These are phyloP conservation scores for Meyerozyma guilliermondii DNA, from an alignment of 1,139 yeast species.

Conservation along the genomic window DNA sequence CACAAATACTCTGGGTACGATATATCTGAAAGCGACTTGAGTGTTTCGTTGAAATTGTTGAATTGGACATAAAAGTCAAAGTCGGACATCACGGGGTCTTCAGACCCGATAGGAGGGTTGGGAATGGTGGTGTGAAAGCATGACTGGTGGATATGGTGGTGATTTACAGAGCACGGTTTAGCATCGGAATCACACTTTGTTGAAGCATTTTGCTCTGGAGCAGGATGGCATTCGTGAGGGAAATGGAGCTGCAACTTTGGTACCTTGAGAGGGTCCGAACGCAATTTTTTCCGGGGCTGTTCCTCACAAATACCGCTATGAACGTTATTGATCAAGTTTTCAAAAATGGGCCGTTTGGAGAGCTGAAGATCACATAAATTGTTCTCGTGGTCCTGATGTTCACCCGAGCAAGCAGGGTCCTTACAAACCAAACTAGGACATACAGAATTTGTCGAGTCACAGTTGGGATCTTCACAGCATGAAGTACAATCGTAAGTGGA, in stretches of 20 bases:
- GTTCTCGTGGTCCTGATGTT: conserved; percentile 16
- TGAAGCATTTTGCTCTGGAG: neutral
- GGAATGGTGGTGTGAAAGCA: conserved; percentile 44
- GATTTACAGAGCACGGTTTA: conserved; percentile 3
- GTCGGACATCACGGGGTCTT: conserved; percentile 23
- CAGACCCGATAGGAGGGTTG: conserved; percentile 10
- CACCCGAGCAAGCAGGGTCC: conserved; percentile 13
- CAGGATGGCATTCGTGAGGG: conserved; percentile 38
- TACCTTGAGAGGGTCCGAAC: conserved; percentile 1
- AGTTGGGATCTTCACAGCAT: conserved; percentile 15
- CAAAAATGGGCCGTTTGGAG: conserved; percentile 25
- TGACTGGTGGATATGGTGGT: conserved; percentile 37
- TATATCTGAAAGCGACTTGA: conserved; percentile 5
- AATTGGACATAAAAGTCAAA: conserved; percentile 41
- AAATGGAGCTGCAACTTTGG: conserved; percentile 20
- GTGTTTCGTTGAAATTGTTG: conserved; percentile 27
- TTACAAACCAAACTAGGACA: conserved; percentile 12
- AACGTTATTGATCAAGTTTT: conserved; percentile 31
- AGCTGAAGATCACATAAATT: conserved; percentile 26
- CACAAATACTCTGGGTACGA: conserved; percentile 25
- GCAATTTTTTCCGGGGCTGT: neutral
- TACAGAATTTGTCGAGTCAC: conserved; percentile 8
- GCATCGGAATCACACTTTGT: conserved; percentile 6
- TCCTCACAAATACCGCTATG: conserved; percentile 18
- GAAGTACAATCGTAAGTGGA: conserved; percentile 7